phyloP scores from a whole-genome alignment of 768 basidiomycete species.

The Imleria badia region DNA sequence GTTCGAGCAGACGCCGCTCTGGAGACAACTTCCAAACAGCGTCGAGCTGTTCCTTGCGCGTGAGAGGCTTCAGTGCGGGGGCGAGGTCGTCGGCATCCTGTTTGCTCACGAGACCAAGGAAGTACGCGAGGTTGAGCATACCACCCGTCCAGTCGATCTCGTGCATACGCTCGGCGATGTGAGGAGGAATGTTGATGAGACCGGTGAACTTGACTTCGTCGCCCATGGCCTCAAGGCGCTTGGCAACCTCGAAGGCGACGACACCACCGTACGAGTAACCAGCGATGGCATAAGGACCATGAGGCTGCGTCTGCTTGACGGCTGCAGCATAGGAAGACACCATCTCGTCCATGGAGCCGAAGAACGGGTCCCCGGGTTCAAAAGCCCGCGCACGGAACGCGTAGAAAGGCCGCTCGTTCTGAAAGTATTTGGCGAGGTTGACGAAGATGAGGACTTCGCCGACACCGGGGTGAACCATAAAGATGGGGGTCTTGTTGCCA shows the following conservation, averaged over 20 bases:
- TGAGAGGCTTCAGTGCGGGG: conserved; percentile 18
- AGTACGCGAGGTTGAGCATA: conserved; percentile 41
- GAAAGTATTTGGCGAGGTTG: conserved; percentile 41
- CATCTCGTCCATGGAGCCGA: conserved; percentile 40
- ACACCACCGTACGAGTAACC: conserved; percentile 48
- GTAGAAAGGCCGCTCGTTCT: conserved; percentile 43
- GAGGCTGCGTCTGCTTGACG: conserved; percentile 35
- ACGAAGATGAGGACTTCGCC: conserved; percentile 43
- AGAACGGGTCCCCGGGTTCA: conserved; percentile 38
- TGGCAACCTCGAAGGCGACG: conserved; percentile 43
- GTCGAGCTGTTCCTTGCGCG: conserved; percentile 25
- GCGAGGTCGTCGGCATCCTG: conserved; percentile 23
- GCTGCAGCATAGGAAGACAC: conserved; percentile 36
- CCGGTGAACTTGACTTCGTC: conserved; percentile 41
- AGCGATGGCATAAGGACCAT: conserved; percentile 41
- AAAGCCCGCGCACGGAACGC: conserved; percentile 46
- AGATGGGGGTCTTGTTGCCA: conserved; percentile 36
- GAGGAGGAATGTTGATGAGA: conserved; percentile 42
- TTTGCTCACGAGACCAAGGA: conserved; percentile 37
- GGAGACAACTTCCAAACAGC: conserved; percentile 29
- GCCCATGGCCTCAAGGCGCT: conserved; percentile 35
- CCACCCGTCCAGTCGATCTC: conserved; percentile 42
- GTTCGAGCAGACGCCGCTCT: conserved; percentile 28
- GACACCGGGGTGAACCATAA: conserved; percentile 45
- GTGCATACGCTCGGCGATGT: conserved; percentile 42